Conservation (phyloP, 306 rosid genomes). For the Acmispon strigosus region DNA sequence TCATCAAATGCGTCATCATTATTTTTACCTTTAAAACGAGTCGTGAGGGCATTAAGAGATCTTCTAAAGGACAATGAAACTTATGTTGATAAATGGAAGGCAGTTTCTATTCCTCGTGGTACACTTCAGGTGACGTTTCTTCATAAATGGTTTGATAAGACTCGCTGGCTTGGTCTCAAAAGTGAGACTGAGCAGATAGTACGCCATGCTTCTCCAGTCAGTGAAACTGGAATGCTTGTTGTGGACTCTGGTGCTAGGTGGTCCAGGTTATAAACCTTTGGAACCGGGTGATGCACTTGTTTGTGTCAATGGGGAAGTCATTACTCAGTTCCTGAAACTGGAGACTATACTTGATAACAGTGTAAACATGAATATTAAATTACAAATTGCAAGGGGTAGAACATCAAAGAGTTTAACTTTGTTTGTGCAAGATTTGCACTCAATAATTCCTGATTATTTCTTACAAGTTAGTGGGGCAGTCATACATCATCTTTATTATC, state of each 20-base stretch:
- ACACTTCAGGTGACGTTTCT: slow-evolving; percentile 92
- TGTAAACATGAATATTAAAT: slow-evolving; percentile 60
- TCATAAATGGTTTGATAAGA: slow-evolving; percentile 31
- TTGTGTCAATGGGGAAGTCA: slow-evolving; percentile 83
- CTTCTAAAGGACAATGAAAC: slow-evolving; percentile 62
- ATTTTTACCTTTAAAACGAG: no score
- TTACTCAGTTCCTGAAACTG: slow-evolving; percentile 85
- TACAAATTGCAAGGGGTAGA: slow-evolving; percentile 89
- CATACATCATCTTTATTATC: no score
- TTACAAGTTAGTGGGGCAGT: no score
- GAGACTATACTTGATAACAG: slow-evolving; percentile 88
- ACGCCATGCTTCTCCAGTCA: slow-evolving; percentile 62
- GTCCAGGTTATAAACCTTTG: slow-evolving; percentile 76
- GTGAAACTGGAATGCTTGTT: slow-evolving; percentile 98
- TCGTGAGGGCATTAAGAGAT: slow-evolving; percentile 82
- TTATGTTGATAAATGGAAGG: slow-evolving; percentile 63
- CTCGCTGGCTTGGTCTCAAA: no score
- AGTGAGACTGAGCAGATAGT: slow-evolving; percentile 34
- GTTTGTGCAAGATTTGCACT: neutral
- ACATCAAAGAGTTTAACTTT: slow-evolving; percentile 45
- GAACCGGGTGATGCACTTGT: slow-evolving; percentile 97
- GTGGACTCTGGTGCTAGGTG: slow-evolving; percentile 97
- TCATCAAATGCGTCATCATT: no score
- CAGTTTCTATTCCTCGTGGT: slow-evolving; percentile 90
- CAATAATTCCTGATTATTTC: no score